Evolutionary conservation across 768 basidiomycete genomes (phyloP), one percentile per base, ranked within the genome.

Genomic region (Clathrus columnatus): DNA sequence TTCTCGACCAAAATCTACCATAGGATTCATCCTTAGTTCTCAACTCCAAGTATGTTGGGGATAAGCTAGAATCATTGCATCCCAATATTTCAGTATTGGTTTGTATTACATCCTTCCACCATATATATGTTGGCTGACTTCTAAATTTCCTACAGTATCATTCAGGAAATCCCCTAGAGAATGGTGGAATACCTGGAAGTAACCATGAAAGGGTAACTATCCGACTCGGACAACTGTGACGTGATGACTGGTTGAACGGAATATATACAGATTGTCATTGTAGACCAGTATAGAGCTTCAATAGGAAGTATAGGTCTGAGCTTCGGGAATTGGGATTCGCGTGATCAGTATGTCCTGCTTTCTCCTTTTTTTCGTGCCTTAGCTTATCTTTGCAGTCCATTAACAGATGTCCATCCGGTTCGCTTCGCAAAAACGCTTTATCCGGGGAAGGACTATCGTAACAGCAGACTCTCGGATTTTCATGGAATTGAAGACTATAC

Each of bases 341-440:
- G 4, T 11, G 10, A 36, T 8, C 36, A 36, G 36, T 36, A 4
- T n/a, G 36, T 36, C 36, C 7, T 36, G 4, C 30, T 16, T 32
- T 32, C 30, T 16, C 36, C 7, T n/a, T 36, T 36, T 36, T 8
- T 36, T 8, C 36, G n/a, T 36, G 10, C n/a, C n/a, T 36, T 36
- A n/a, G n/a, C 36, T n/a, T 11, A 11, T 36, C n/a, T n/a, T 4
- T 36, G 6, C 52, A 69, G 68, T 66, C 92, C 92, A 0, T 77
- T 97, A 32, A 86, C 92, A 3, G 95, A 98, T 63, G 89, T 82
- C 2, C 93, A 96, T 64, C 92, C 91, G 0, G 90, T 90, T 2
- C 76, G 93, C 62, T 92, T 93, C 64, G 63, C 69, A 4, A 76
- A 75, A 51, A 91, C 88, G 0, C 74, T 97, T 26, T 98, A 95